phyloP scores from a whole-genome alignment of 1,139 yeast species.

The Pichia sp. region DNA sequence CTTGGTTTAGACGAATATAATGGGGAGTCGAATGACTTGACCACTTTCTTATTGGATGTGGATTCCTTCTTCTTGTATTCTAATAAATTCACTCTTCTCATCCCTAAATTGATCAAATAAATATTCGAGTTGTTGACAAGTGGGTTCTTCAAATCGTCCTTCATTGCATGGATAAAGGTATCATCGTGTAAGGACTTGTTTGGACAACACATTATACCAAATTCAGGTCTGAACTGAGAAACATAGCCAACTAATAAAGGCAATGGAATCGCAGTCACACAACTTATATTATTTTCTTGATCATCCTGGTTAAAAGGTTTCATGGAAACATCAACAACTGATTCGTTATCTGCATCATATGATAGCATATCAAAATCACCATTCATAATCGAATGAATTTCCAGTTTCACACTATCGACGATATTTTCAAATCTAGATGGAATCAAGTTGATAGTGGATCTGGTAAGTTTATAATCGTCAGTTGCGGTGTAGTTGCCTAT shows the following conservation, averaged over 20 bases:
- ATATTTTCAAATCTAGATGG: constrained; percentile 2
- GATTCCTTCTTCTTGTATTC: constrained; percentile 14
- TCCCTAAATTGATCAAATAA: constrained; percentile 26
- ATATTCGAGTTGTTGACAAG: constrained; percentile 13
- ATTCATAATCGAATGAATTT: constrained; percentile 15
- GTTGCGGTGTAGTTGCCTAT: constrained; percentile 5
- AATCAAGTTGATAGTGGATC: constrained; percentile 10
- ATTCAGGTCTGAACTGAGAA: constrained; percentile 54
- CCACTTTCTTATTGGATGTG: neutral
- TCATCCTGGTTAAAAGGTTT: neutral
- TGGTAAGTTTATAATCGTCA: constrained; percentile 5
- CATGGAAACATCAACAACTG: constrained; percentile 9
- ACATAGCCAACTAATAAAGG: constrained; percentile 48
- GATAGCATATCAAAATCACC: constrained; percentile 5
- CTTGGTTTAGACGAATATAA: neutral
- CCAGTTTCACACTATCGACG: constrained; percentile 5
- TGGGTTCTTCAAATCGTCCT: constrained; percentile 22
- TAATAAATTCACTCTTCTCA: constrained; percentile 25
- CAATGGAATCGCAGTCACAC: constrained; percentile 22
- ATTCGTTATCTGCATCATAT: constrained; percentile 2
- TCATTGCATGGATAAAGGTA: constrained; percentile 24
- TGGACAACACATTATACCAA: constrained; percentile 49
- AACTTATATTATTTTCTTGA: constrained; percentile 1
- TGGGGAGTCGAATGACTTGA: neutral
- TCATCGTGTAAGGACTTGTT: constrained; percentile 21